Evolutionary conservation across 495 filamentous ascomycete species (phyloP).

Genomic region (Penicillium subrubescens): DNA sequence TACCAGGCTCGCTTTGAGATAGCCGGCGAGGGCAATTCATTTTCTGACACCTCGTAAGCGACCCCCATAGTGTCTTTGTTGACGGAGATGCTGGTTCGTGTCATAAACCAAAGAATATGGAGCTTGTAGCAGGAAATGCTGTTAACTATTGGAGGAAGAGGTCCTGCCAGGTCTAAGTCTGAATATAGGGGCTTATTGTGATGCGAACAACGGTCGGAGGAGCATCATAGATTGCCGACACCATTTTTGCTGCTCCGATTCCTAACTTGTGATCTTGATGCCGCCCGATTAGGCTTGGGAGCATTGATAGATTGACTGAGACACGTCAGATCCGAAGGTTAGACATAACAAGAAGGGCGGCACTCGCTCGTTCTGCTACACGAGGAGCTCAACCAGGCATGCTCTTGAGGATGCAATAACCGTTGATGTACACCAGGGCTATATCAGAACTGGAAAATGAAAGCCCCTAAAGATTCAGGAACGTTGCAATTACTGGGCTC

Average conservation of each 20-base stretch:
- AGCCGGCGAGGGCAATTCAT: neutral
- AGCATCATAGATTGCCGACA: neutral
- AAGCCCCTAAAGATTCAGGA: too few species aligned
- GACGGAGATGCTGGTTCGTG: neutral
- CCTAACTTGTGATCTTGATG: neutral
- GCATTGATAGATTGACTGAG: too few species aligned
- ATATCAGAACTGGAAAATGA: too few species aligned
- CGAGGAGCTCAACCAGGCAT: too few species aligned
- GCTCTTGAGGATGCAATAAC: too few species aligned
- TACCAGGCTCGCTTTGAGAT: neutral
- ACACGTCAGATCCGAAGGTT: too few species aligned
- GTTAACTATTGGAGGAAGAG: neutral
- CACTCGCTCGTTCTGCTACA: too few species aligned
- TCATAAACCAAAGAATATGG: too few species aligned
- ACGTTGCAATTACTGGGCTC: too few species aligned
- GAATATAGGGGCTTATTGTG: neutral
- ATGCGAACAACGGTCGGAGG: neutral
- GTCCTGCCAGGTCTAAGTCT: neutral
- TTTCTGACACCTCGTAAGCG: neutral
- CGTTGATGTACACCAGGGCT: too few species aligned
- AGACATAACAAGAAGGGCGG: too few species aligned
- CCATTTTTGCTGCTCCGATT: neutral
- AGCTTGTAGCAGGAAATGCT: neutral
- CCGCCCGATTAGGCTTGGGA: too few species aligned
- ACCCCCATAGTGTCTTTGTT: neutral